Base-by-base conservation (phyloP, 192 early-diverging fungal species). In the Coemansia sp. region DNA sequence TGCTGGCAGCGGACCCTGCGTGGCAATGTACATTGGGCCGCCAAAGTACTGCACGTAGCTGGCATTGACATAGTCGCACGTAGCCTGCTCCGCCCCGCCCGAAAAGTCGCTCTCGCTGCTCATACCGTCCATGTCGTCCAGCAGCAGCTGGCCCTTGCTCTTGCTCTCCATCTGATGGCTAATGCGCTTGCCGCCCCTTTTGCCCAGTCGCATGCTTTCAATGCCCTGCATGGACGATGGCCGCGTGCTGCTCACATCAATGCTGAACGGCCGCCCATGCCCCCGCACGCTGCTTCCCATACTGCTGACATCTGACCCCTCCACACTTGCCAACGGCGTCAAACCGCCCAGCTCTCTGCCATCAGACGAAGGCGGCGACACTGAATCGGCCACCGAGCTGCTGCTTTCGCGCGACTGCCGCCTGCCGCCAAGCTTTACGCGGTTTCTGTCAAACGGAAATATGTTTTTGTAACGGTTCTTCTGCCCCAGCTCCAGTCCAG, bases 401-500 rank as follows among this genome's bases (percentile, higher is more conserved):
- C 40, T 36, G 52, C 53, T 47, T 22, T 55, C 44, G 31, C 51
- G 60, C 21, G 52, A 31, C n/a, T 55, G 51, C 20, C 61, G 83
- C 65, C 49, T 68, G 74, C 60, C 64, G 22, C 70, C 48, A 22
- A 81, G 71, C 49, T 65, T 57, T 38, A 89, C 86, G 8, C 87
- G 72, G 26, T 77, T 86, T 59, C 83, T 75, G 69, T 89, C 90
- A 62, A 87, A 95, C 25, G 93, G 93, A 79, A 87, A 90, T 25
- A 95, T 88, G 59, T 90, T 94, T 47, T 84, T 91, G 75, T 95
- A 95, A 31, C 93, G 85, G 65, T 95, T 95, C 69, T 89, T 91
- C 15, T 70, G 58, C n/a, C 79, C 79, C 47, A 81, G 64, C 74
- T 76, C 79, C 49, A 81, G 38, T 1, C 92, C 93, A 11, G 88